Conservation (phyloP, 192 early-diverging fungal genomes). For the Geranomyces michiganensis region DNA sequence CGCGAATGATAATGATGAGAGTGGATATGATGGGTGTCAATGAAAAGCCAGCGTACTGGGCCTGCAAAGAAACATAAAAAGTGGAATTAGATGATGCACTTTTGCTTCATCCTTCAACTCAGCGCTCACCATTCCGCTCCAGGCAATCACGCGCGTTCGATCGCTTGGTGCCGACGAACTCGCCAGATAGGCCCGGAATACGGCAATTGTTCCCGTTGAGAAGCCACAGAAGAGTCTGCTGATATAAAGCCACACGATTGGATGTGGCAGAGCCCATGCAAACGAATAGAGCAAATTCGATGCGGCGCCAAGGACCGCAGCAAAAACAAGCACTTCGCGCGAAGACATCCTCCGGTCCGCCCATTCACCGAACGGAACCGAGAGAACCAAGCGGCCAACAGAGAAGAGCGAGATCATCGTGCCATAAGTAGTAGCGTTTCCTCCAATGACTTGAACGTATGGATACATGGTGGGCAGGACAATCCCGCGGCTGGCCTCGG, state of each 20-base stretch:
- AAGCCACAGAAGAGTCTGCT: slow-evolving; percentile 24
- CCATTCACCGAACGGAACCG: slow-evolving; percentile 37
- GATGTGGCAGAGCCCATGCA: slow-evolving; percentile 25
- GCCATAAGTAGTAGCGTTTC: slow-evolving; percentile 25
- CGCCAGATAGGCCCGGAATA: slow-evolving; percentile 35
- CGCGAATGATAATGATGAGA: slow-evolving; percentile 13
- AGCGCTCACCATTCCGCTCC: slow-evolving; percentile 33
- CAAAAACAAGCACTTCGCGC: slow-evolving; percentile 33
- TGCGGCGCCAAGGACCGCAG: slow-evolving; percentile 17
- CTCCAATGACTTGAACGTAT: slow-evolving; percentile 32
- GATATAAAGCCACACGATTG: slow-evolving; percentile 23
- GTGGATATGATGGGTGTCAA: slow-evolving; percentile 37
- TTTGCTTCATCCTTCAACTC: neutral
- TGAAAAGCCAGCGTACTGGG: slow-evolving; percentile 43
- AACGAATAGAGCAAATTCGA: slow-evolving; percentile 34
- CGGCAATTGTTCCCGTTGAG: slow-evolving; percentile 30
- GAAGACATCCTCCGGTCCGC: slow-evolving; percentile 28
- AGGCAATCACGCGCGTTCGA: slow-evolving; percentile 35
- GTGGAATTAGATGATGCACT: neutral
- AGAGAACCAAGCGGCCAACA: slow-evolving; percentile 30
- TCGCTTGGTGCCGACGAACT: slow-evolving; percentile 1
- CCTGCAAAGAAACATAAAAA: slow-evolving; percentile 17
- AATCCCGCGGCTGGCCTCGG: slow-evolving; percentile 35
- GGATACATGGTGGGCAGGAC: slow-evolving; percentile 39
- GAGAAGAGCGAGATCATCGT: slow-evolving; percentile 33